These are phyloP conservation scores for Kappamyces sp. DNA, from an alignment of 192 early-diverging fungal species.

Conservation along the genomic window DNA sequence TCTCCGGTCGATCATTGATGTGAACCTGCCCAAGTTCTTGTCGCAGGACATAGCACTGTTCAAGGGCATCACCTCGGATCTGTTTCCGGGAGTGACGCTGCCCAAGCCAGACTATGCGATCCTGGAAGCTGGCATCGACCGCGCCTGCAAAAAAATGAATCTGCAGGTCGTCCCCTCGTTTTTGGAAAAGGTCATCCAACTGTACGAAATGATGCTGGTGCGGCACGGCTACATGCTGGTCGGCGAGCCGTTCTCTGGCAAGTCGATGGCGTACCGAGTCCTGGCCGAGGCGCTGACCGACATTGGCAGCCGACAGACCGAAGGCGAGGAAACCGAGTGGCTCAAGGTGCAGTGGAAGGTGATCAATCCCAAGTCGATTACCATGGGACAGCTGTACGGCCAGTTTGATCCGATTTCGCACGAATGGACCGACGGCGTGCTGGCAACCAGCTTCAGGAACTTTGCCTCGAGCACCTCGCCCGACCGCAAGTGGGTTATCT, in stretches of 20 bases:
- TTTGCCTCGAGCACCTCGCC: conserved; percentile 45
- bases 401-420: conserved; percentile 57
- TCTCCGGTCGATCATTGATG: conserved; percentile 54
- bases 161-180: conserved; percentile 51
- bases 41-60: conserved; percentile 60
- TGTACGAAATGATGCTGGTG: conserved; percentile 63
- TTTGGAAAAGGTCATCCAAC: conserved; percentile 58
- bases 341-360: conserved; percentile 47
- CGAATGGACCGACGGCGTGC: conserved; percentile 60
- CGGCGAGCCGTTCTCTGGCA: conserved; percentile 54
- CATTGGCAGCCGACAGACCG: conserved; percentile 23
- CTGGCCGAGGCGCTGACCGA: conserved; percentile 49
- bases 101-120: conserved; percentile 55
- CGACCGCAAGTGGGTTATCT: conserved; percentile 60
- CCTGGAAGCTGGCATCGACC: conserved; percentile 44
- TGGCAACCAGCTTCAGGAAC: conserved; percentile 47
- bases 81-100: conserved; percentile 54
- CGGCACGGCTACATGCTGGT: conserved; percentile 62
- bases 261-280: conserved; percentile 53
- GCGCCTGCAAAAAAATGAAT: conserved; percentile 36
- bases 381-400: conserved; percentile 59
- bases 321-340: conserved; percentile 39
- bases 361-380: conserved; percentile 56
- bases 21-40: conserved; percentile 59
- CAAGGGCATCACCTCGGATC: conserved; percentile 51